Evolutionary conservation across 1,284 basidiomycete species (phyloP), one percentile per base, ranked within the genome.

Genomic region (Cutaneotrichosporon spelunceum): DNA sequence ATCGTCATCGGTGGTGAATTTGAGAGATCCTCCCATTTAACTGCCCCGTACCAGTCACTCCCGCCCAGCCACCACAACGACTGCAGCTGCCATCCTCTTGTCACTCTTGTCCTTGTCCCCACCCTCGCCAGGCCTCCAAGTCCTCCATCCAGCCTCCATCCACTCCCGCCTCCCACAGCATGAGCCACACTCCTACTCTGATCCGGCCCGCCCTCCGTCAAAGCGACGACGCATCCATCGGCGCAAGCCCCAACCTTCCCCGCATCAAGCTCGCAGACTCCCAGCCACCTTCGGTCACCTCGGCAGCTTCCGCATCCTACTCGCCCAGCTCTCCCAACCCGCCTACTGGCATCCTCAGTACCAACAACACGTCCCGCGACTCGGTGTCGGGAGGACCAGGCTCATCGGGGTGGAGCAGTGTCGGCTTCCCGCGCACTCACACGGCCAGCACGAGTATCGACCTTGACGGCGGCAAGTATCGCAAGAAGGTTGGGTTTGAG

Each of bases 401-500:
- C 23, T 29, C 44, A 7, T 44, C 36, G 1, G 29, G 21, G 11
- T 50, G 54, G 29, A n/a, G 45, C 30, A 49, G 29, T 30, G 26
- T 27, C 21, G 61, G 61, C 16, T 63, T 66, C 54, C 59, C 64
- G 1, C 64, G 61, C 53, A 63, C 64, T 8, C 56, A 53, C 23
- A 63, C 64, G 8, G 53, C 45, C n/a, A 53, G 50, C 44, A 58
- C 52, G n/a, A 42, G 47, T n/a, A 29, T 60, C 39, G 52, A n/a
- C n/a, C n/a, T n/a, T n/a, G n/a, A 53, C 14, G 76, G 74, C 21
- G 74, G 75, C n/a, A 84, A 84, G 4, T 88, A 88, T 75, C 88
- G 87, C 16, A 84, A 88, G n/a, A 92, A 93, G 75, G 92, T 94
- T 26, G 89, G 88, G 0, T 91, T 91, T 70, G 89, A 91, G 73